Evolutionary conservation across 345 rosid species (phyloP), one percentile per base, ranked within the genome.

Genomic region (Brassica carinata): DNA sequence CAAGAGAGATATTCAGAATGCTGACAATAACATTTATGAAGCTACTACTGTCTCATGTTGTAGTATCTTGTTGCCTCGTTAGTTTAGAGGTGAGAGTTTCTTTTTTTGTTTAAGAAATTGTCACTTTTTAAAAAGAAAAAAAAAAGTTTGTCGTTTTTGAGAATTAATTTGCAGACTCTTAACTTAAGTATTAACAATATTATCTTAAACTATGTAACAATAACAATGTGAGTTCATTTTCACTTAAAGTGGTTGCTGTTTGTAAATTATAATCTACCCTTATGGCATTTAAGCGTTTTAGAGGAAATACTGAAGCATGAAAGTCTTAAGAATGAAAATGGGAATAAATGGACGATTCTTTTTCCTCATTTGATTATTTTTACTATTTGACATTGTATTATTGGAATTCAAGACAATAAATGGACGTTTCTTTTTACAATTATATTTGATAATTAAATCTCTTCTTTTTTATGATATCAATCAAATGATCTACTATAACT

Each of bases 31-130:
- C 34, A 78, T 26, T 55, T 45, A 55, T 55, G 72, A 72, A 71
- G 71, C 67, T 65, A 53, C 15, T 18, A 1, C 17, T 33, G 48
- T 51, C 40, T 70, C 38, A 33, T 26, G 36, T 14, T 71, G 30
- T 40, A 15, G 9, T 40, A 27, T 77, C 53, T 69, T 69, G 36
- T 77, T 69, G 69, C 63, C 62, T 69, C 69, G 10, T 61, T 19
- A 19, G 6, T 18, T 17, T 57, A 53, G 48, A 40, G 61, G 68
- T 17, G 67, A 33, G 38, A 55, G 9, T 55, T 17, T 9, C 2
- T 17, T 43, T 43, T 10, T 27, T 27, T 62, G 8, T 13, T 27
- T 62, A 43, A 43, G 1, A 27, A 27, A 62, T 11, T 61, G 13
- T 26, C 15, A 11, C 7, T 19, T 68, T 10, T 19, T 3, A 58